phyloP scores from a whole-genome alignment of 805 yeast genomes.

The Maudiozyma pseudohumilis region DNA sequence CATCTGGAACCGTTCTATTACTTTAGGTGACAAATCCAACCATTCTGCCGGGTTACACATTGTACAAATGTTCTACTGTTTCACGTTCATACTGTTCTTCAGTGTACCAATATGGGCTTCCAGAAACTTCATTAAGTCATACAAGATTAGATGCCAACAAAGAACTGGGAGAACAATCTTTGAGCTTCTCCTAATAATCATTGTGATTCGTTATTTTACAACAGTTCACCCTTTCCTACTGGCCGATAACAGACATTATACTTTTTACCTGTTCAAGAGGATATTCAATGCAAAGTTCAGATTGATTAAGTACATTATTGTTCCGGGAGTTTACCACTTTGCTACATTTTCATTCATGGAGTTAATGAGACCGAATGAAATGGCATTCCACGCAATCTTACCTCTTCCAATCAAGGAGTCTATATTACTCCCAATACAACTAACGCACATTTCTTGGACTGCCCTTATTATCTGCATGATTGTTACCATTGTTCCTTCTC shows the following conservation, averaged over 20 bases:
- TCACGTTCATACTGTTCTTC: conserved; percentile 50
- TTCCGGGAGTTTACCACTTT: conserved; percentile 68
- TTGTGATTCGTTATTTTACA: conserved; percentile 50
- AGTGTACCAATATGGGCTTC: conserved; percentile 70
- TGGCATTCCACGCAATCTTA: conserved; percentile 28
- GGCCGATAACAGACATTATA: conserved; percentile 90
- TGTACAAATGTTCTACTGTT: conserved; percentile 75
- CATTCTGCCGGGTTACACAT: conserved; percentile 64
- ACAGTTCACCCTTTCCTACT: conserved; percentile 80
- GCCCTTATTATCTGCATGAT: conserved; percentile 44
- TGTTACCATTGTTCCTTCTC: conserved; percentile 73
- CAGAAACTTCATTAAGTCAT: conserved; percentile 30
- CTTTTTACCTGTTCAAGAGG: conserved; percentile 74
- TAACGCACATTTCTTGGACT: conserved; percentile 39
- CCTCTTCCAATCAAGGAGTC: conserved; percentile 31
- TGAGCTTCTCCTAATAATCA: conserved; percentile 32
- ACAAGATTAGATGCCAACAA: conserved; percentile 26
- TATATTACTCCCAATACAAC: conserved; percentile 31
- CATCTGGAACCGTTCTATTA: conserved; percentile 65
- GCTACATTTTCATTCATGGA: conserved; percentile 31
- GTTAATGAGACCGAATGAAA: conserved; percentile 29
- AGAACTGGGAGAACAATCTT: conserved; percentile 25
- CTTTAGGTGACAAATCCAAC: conserved; percentile 86
- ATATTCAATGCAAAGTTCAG: conserved; percentile 39
- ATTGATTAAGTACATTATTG: conserved; percentile 37